Base-by-base conservation (phyloP, 2,329 filamentous ascomycete genomes). In the Curvularia spicifera region DNA sequence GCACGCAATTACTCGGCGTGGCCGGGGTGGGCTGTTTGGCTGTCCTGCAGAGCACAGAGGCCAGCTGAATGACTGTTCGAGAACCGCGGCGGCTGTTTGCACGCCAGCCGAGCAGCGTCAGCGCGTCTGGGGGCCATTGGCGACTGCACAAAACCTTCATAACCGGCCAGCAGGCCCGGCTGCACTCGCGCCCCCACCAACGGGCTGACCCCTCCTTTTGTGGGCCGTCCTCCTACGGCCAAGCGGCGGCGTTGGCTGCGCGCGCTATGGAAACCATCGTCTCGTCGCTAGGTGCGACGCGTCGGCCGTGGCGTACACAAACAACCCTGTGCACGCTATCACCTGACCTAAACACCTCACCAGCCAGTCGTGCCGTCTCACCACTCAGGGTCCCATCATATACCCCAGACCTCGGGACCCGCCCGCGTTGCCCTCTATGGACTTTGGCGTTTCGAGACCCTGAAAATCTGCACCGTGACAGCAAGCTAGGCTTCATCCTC, bases 121-220 rank as follows among this genome's bases (percentile, higher is more conserved):
- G 40, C 18, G 20, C 39, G 39, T 20, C 39, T 40, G 20, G 8
- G 39, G 39, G 18, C 51, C 52, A 60, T 61, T 60, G 52, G 51
- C 28, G 51, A 62, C 56, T 73, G 71, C 73, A 76, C 70, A 77
- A 76, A 68, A 26, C 63, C 65, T 74, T 73, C 69, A 72, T 63
- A 74, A 67, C 28, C 59, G 46, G 48, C 47, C 53, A 57, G 18
- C 31, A 37, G 26, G 20, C 47, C 60, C 48, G 65, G 61, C 64
- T 58, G 63, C 68, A 73, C 43, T 12, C 46, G 43, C 73, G 72
- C 73, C 73, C 73, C 74, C 69, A 72, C 62, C 63, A 61, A 64
- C 66, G 65, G 56, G 59, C 67, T 66, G 65, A 70, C 71, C 72
- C 75, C 71, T 76, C 72, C 59, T 61, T 69, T 63, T 63, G 68